Evolutionary conservation across 495 filamentous ascomycete genomes (phyloP).

Genomic region (Hyaloscypha variabilis): DNA sequence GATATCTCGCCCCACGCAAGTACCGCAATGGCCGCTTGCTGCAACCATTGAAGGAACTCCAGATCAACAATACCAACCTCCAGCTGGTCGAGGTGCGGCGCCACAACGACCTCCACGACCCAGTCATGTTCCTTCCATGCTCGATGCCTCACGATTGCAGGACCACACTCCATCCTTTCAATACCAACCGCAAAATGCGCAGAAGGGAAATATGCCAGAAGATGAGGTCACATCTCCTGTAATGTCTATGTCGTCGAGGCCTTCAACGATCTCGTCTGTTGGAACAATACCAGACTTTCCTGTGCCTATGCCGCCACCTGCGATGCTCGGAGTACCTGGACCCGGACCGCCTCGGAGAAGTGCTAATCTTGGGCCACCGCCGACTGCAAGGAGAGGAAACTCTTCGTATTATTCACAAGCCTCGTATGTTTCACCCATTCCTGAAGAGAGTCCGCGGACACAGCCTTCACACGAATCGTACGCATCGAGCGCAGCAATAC

Average conservation of each 20-base stretch:
- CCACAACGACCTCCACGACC: constrained; percentile 72
- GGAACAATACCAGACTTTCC: constrained; percentile 55
- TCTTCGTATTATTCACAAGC: constrained; percentile 72
- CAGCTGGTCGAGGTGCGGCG: constrained; percentile 55
- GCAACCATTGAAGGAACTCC: constrained; percentile 45
- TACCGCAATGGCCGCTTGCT: constrained; percentile 57
- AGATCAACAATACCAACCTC: constrained; percentile 45
- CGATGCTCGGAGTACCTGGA: constrained; percentile 6
- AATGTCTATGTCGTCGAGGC: constrained; percentile 44
- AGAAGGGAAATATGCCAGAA: constrained; percentile 13
- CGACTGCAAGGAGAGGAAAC: constrained; percentile 67
- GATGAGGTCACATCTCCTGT: constrained; percentile 34
- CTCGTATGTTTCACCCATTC: constrained; percentile 88
- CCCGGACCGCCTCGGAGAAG: constrained; percentile 50
- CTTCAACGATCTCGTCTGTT: constrained; percentile 57
- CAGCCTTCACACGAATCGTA: constrained; percentile 63
- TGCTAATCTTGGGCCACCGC: constrained; percentile 64
- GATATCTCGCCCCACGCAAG: constrained; percentile 53
- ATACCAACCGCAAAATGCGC: constrained; percentile 43
- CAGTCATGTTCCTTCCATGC: constrained; percentile 56
- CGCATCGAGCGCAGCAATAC: constrained; percentile 81
- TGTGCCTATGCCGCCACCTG: constrained; percentile 52
- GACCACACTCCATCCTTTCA: constrained; percentile 54
- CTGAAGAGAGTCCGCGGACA: constrained; percentile 71
- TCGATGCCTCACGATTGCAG: constrained; percentile 50